A percentile compares a stretch with the other conserved stretches of the same genome.
Evolutionary conservation across 2,329 filamentous ascomycete genomes (phyloP).

Genomic region (Fusarium sp.): DNA sequence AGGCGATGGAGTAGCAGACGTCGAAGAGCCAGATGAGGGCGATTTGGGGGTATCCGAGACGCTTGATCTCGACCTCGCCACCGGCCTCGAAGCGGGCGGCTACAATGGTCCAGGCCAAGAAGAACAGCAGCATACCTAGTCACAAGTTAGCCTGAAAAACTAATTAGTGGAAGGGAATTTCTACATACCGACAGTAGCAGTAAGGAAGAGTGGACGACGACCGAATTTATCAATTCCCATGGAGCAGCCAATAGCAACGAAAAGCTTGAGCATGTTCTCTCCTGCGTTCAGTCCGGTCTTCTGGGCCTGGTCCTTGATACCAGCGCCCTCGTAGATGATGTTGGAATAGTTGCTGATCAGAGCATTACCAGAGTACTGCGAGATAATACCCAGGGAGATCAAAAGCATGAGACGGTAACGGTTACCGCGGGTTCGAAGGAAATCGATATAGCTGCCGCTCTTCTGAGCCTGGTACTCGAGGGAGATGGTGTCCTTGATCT

Average conservation of each 20-base stretch:
- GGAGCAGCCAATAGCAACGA: conserved; percentile 9
- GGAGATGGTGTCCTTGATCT: conserved; percentile 70
- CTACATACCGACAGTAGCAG: conserved; percentile 47
- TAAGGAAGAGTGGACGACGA: conserved; percentile 63
- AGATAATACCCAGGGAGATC: conserved; percentile 71
- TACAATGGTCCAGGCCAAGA: conserved; percentile 14
- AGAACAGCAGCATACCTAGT: conserved; percentile 52
- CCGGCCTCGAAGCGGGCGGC: conserved; percentile 15
- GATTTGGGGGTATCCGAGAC: conserved; percentile 63
- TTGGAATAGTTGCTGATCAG: conserved; percentile 74
- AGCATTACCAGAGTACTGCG: conserved; percentile 74
- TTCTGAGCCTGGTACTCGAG: conserved; percentile 51
- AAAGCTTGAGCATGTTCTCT: conserved; percentile 22
- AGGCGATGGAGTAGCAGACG: conserved; percentile 68
- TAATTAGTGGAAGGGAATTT: rapidly evolving
- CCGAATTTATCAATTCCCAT: conserved; percentile 47
- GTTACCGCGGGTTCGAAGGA: conserved; percentile 70
- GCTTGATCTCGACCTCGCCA: conserved; percentile 1
- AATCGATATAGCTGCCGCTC: conserved; percentile 65
- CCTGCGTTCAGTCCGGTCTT: conserved; percentile 47
- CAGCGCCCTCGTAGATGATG: conserved; percentile 67
- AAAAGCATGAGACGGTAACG: conserved; percentile 70
- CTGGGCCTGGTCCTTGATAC: conserved; percentile 64
- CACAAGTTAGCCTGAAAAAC: background rate
- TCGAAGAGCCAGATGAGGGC: conserved; percentile 69